Evolutionary conservation across 139 green algal genomes (phyloP).

Genomic region (Ettlia oleoabundans): DNA sequence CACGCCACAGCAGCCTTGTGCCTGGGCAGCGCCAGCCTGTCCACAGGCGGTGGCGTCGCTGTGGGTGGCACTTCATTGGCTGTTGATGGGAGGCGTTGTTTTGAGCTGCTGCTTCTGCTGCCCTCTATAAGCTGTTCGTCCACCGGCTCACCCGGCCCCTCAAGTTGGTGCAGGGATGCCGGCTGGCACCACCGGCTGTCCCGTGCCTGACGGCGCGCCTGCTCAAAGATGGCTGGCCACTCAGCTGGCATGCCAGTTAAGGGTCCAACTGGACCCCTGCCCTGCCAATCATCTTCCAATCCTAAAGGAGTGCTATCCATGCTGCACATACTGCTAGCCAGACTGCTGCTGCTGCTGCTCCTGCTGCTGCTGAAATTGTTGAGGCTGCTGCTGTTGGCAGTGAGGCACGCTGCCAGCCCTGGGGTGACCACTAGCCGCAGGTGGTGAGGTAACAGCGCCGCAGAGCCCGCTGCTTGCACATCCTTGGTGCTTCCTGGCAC

Average conservation of each 20-base stretch:
- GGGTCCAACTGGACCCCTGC: too few species aligned
- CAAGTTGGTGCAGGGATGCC: not conserved
- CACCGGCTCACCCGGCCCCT: not conserved
- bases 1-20: not conserved
- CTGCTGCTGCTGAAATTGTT: not conserved
- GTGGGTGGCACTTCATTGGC: not conserved
- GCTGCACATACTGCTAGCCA: too few species aligned
- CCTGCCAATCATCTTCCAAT: not conserved
- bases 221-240: not conserved
- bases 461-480: not conserved
- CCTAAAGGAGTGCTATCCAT: too few species aligned
- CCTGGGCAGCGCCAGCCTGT: not conserved
- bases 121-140: not conserved
- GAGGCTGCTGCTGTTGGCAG: not conserved
- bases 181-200: conserved; percentile 27
- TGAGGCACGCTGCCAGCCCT: conserved; percentile 25
- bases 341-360: too few species aligned
- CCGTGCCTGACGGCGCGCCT: conserved; percentile 1
- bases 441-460: conserved; percentile 24
- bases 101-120: not conserved
- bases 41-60: not conserved
- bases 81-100: not conserved
- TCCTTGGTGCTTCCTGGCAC: too few species aligned
- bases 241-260: not conserved
- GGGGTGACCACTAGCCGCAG: conserved; percentile 46